Conservation (phyloP, 345 rosid species). For the Eucalyptus cloeziana region DNA sequence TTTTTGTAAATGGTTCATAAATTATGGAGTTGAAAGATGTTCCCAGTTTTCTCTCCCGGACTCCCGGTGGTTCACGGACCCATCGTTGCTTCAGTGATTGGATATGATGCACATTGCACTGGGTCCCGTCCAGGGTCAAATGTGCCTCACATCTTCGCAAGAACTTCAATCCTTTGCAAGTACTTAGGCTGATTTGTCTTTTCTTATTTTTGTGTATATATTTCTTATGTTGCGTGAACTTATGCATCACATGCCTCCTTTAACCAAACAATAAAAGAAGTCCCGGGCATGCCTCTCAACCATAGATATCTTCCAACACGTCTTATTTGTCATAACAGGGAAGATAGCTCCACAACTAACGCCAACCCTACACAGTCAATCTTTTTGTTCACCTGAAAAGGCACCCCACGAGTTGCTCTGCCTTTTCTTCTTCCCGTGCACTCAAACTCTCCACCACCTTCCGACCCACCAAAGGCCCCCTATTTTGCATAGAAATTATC, state of each 20-base stretch:
- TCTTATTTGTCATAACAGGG: neutral
- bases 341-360: conserved; percentile 12
- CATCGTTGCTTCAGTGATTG: neutral
- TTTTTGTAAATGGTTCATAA: neutral
- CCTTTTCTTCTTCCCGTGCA: neutral
- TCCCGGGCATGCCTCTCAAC: neutral
- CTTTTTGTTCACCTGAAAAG: conserved; percentile 32
- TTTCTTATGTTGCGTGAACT: neutral
- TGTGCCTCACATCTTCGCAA: neutral
- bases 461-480: conserved; percentile 7
- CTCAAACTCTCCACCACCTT: neutral
- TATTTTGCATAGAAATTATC: neutral
- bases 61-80: neutral
- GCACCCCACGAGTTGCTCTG: neutral
- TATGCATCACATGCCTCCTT: neutral
- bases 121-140: neutral
- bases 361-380: conserved; percentile 24
- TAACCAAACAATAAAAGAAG: neutral
- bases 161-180: neutral
- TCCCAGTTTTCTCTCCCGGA: neutral
- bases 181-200: neutral
- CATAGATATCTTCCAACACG: neutral
- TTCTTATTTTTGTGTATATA: neutral
- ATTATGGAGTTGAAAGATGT: neutral
- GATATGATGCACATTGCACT: neutral